These are phyloP conservation scores for Prorocentrum cordatum DNA, from an alignment of 169 alveolate species.

Conservation along the genomic window DNA sequence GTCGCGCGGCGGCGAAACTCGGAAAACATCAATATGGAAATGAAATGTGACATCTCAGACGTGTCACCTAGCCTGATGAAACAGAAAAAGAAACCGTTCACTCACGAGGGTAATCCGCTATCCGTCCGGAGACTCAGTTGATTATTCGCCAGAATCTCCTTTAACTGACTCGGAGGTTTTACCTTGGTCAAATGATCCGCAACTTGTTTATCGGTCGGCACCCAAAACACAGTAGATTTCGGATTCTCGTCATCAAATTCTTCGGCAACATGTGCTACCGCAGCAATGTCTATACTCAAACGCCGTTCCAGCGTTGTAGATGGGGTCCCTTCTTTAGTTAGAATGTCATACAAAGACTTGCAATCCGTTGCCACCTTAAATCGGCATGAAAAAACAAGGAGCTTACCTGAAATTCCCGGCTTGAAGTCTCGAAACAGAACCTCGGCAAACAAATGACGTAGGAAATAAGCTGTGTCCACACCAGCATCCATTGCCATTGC, in stretches of 20 bases:
- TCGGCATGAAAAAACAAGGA: background rate
- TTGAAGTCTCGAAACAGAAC: background rate
- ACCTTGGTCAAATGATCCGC: slow-evolving; percentile 15
- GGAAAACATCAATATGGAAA: background rate
- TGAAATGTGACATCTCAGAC: background rate
- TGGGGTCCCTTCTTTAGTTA: background rate
- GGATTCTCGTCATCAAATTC: background rate
- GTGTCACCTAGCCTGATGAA: background rate
- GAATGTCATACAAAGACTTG: background rate
- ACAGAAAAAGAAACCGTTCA: too few relatives aligned
- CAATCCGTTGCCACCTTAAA: background rate
- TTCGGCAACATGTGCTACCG: background rate
- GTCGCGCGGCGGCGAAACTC: too few relatives aligned
- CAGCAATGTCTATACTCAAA: background rate
- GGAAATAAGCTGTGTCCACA: background rate
- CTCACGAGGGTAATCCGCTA: too few relatives aligned
- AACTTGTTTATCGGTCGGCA: background rate
- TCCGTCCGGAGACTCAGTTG: background rate
- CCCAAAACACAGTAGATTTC: background rate
- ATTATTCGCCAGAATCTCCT: background rate
- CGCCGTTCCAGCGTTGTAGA: background rate
- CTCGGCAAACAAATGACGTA: background rate
- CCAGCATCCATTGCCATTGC: background rate
- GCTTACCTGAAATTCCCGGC: background rate
- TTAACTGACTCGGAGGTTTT: background rate